A percentile compares a stretch with the other conserved stretches of the same genome.
phyloP scores from a whole-genome alignment of 345 rosid species.

The Ceriops tagal region DNA sequence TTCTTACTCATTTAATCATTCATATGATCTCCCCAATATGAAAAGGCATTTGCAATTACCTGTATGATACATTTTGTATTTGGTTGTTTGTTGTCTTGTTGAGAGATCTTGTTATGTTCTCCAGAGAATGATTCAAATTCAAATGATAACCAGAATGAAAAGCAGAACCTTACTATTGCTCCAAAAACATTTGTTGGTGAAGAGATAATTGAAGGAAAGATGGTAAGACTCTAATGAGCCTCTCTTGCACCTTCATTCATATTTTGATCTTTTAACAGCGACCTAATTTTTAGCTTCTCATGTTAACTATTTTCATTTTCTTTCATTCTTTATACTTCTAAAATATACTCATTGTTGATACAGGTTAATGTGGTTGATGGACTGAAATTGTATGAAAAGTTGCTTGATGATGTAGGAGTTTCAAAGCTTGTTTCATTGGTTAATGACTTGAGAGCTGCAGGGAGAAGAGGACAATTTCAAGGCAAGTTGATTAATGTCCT shows the following conservation, averaged over 20 bases:
- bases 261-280: neutral
- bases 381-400: slow-evolving; percentile 63
- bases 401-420: slow-evolving; percentile 55
- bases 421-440: slow-evolving; percentile 63
- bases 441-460: slow-evolving; percentile 63
- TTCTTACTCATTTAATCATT: neutral
- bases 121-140: slow-evolving; percentile 46
- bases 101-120: slow-evolving; percentile 13
- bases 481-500: slow-evolving; percentile 46
- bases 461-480: slow-evolving; percentile 75
- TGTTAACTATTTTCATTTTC: slow-evolving; percentile 4
- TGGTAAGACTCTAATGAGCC: slow-evolving; percentile 40
- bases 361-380: slow-evolving; percentile 97
- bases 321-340: slow-evolving; percentile 12
- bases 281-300: neutral
- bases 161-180: slow-evolving; percentile 35
- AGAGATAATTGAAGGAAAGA: slow-evolving; percentile 68
- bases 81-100: neutral
- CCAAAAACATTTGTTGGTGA: slow-evolving; percentile 57
- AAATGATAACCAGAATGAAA: slow-evolving; percentile 37
- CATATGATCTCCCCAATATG: neutral
- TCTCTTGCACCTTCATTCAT: neutral
- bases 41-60: too few relatives aligned
- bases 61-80: too few relatives aligned
- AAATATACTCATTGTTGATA: slow-evolving; percentile 9